Percentiles rank a stretch among this genome's conserved stretches.
Evolutionary conservation across 2,329 filamentous ascomycete genomes (phyloP).

Genomic region (Pestalotiopsis fici): DNA sequence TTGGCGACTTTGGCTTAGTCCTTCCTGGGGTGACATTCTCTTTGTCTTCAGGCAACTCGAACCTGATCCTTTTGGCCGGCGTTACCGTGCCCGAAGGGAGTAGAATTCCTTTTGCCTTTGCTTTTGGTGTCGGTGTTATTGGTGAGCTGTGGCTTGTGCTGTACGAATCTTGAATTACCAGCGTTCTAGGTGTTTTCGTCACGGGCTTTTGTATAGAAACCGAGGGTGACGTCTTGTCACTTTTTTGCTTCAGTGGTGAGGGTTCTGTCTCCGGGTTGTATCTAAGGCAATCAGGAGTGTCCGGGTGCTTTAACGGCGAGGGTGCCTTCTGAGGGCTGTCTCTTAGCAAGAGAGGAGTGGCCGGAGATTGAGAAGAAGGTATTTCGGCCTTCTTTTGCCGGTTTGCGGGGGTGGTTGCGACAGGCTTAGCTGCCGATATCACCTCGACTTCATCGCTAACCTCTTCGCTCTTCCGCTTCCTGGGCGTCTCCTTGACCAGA

Average conservation of each 20-base stretch:
- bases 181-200: slow-evolving; percentile 20
- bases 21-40: slow-evolving; percentile 34
- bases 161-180: slow-evolving; percentile 29
- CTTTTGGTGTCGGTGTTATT: slow-evolving; percentile 19
- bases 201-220: slow-evolving; percentile 20
- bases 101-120: slow-evolving; percentile 19
- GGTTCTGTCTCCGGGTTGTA: slow-evolving; percentile 19
- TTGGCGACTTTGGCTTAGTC: slow-evolving; percentile 30
- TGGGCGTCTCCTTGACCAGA: slow-evolving; percentile 26
- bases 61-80: slow-evolving; percentile 25
- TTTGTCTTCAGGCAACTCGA: slow-evolving; percentile 30
- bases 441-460: neutral
- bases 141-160: slow-evolving; percentile 27
- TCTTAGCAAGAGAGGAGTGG: slow-evolving; percentile 25
- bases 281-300: neutral
- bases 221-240: slow-evolving; percentile 19
- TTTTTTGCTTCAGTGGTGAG: slow-evolving; percentile 27
- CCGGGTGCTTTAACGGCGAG: slow-evolving; percentile 22
- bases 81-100: slow-evolving; percentile 10
- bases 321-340: slow-evolving; percentile 19
- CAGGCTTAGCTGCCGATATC: slow-evolving; percentile 1
- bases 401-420: slow-evolving; percentile 26
- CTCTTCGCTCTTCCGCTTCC: slow-evolving; percentile 12
- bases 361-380: slow-evolving; percentile 27
- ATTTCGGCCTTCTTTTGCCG: slow-evolving; percentile 23